A percentile compares a stretch with the other conserved stretches of the same genome.
These are phyloP conservation scores for Caloboletus inedulis DNA, from an alignment of 1,284 basidiomycete genomes.

Conservation along the genomic window DNA sequence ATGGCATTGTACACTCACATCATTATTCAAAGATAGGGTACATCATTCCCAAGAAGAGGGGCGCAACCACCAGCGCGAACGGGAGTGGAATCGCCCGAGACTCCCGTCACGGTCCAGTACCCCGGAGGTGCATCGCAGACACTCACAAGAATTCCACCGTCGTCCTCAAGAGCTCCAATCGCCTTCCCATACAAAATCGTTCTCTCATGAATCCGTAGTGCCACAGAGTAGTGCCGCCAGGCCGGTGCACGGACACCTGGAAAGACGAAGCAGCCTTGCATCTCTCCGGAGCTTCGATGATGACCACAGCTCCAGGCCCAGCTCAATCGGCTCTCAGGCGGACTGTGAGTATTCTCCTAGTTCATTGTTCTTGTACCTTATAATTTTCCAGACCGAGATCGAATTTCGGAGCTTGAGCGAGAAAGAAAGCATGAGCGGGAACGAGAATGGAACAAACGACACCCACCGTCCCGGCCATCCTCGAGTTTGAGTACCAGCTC, in stretches of 20 bases:
- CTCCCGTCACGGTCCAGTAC: constrained; percentile 23
- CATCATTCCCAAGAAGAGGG: constrained; percentile 24
- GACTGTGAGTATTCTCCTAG: constrained; percentile 39
- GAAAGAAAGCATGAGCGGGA: constrained; percentile 48
- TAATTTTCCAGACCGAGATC: constrained; percentile 41
- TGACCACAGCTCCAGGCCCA: constrained; percentile 39
- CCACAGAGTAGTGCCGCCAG: constrained; percentile 25
- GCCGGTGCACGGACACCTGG: constrained; percentile 17
- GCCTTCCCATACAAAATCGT: constrained; percentile 25
- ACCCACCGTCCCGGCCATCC: constrained; percentile 30
- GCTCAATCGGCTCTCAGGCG: constrained; percentile 44
- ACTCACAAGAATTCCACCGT: constrained; percentile 24
- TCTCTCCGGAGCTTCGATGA: constrained; percentile 40
- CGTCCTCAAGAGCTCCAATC: constrained; percentile 30
- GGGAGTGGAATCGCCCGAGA: constrained; percentile 37
- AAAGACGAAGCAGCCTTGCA: constrained; percentile 35
- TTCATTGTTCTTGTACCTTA: background rate
- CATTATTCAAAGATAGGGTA: constrained; percentile 10
- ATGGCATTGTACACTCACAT: constrained; percentile 9
- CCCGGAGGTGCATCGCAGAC: constrained; percentile 32
- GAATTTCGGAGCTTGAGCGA: constrained; percentile 39
- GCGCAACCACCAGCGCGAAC: constrained; percentile 34
- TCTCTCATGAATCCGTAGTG: constrained; percentile 21
- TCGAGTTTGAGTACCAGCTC: constrained; percentile 33
- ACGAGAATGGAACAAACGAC: constrained; percentile 55